Evolutionary conservation across 2,329 filamentous ascomycete species (phyloP), one percentile per base, ranked within the genome.

Genomic region (Phialophora verrucosa): DNA sequence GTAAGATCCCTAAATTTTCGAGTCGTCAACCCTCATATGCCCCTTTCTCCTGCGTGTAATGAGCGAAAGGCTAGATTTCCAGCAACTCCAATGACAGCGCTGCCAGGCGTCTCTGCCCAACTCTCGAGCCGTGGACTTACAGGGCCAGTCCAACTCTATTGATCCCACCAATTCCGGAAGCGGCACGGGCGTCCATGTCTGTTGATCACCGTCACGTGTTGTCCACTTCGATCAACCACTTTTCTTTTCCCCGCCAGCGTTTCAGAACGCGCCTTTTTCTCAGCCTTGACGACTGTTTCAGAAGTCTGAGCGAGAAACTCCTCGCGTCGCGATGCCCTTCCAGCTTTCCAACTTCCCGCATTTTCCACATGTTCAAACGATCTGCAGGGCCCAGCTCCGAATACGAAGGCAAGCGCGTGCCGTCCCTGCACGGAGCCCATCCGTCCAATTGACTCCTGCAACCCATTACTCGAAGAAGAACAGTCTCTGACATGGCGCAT

Each of bases 391-490:
- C 31, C 59, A 27, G 27, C 31, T 54, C 59, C 31, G 47, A 50
- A 53, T 10, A 51, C 42, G 20, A 20, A 27, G 25, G 25, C 27
- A 27, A 60, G 12, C 44, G 29, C 58, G 27, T 42, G 17, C 25
- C 44, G 47, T 23, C 12, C 27, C 23, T 51, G 7, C 11, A 31
- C 47, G 31, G 29, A n/a, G 23, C 23, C 23, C n/a, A 27, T 53
- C 47, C 59, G 7, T 31, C 61, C 61, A 63, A 63, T 58, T 51
- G 54, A n/a, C 14, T 6, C 6, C 29, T 25, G n/a, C 8, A 63
- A n/a, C 61, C 61, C 54, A 58, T 56, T 63, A 58, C 61, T 58
- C n/a, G n/a, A 63, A 57, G 35, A n/a, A 49, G 61, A 38, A 63
- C n/a, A 42, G 44, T 32, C 31, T 42, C 29, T 29, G 20, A 32